Evolutionary conservation across 2,329 filamentous ascomycete genomes (phyloP).

Genomic region (Pseudopithomyces chartarum): DNA sequence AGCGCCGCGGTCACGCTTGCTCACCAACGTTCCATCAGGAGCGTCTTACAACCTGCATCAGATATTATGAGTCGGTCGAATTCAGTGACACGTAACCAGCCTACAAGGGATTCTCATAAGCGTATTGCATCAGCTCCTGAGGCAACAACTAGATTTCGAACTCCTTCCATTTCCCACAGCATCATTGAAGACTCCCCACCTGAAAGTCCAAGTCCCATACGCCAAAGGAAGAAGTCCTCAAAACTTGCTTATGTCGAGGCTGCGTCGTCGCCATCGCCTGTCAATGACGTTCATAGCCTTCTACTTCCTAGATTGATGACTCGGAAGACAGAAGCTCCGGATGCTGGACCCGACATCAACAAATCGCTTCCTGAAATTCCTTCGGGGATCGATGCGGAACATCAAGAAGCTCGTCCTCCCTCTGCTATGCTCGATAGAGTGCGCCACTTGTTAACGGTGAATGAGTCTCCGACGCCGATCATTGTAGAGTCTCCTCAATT

Average conservation of each 20-base stretch:
- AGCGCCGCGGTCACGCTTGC: conserved; percentile 35
- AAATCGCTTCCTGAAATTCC: conserved; percentile 30
- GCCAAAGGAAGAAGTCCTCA: conserved; percentile 8
- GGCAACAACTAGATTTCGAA: conserved; percentile 14
- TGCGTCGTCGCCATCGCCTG: conserved; percentile 20
- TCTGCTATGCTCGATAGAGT: conserved; percentile 33
- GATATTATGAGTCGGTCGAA: conserved; percentile 40
- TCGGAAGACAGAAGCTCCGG: conserved; percentile 9
- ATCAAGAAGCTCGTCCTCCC: conserved; percentile 26
- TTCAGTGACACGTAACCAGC: conserved; percentile 20
- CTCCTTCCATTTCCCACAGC: conserved; percentile 18
- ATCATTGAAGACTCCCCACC: conserved; percentile 30
- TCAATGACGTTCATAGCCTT: conserved; percentile 14
- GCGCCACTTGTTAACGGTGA: conserved; percentile 25
- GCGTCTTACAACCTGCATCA: conserved; percentile 40
- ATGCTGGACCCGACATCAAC: conserved; percentile 21
- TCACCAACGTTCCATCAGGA: conserved; percentile 38
- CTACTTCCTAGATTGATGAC: conserved; percentile 23
- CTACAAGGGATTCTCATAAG: conserved; percentile 26
- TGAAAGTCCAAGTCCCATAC: conserved; percentile 22
- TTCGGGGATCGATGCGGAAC: conserved; percentile 7
- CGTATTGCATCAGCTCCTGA: conserved; percentile 44
- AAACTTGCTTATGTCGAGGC: conserved; percentile 16
- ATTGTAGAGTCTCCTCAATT: conserved; percentile 9
- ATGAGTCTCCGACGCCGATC: conserved; percentile 16